Percentiles rank a stretch among this genome's conserved stretches.
Evolutionary conservation across 129 eudicot genomes (phyloP).

Genomic region (Helianthus tuberosus): DNA sequence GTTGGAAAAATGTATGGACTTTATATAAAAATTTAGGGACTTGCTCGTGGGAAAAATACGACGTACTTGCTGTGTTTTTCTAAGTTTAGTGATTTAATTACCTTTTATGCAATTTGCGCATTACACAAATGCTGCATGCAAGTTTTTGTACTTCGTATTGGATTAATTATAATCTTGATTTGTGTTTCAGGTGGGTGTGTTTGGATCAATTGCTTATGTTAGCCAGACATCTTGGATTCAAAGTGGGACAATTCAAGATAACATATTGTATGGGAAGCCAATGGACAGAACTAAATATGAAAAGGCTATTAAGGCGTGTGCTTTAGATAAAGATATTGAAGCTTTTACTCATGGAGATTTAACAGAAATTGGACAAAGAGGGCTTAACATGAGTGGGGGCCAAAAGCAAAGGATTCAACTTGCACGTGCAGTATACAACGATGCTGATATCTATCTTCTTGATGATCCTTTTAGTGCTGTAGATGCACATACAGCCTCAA

Average conservation of each 20-base stretch:
- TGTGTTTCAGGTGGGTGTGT: slow-evolving; percentile 42
- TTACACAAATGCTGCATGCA: no score
- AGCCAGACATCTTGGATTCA: slow-evolving; percentile 59
- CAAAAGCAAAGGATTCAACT: slow-evolving; percentile 92
- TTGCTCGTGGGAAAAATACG: no score
- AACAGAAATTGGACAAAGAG: slow-evolving; percentile 84
- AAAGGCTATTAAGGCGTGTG: slow-evolving; percentile 60
- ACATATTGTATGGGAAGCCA: slow-evolving; percentile 73
- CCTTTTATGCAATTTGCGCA: no score
- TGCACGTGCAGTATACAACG: slow-evolving; percentile 78
- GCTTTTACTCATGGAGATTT: slow-evolving; percentile 68
- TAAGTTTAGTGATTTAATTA: no score
- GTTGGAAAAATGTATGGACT: no score
- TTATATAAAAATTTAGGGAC: no score
- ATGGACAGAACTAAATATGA: slow-evolving; percentile 64
- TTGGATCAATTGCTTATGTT: no score
- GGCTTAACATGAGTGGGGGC: slow-evolving; percentile 89
- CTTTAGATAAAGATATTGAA: slow-evolving; percentile 71
- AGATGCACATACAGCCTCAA: slow-evolving; percentile 86
- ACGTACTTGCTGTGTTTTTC: no score
- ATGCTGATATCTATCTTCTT: slow-evolving; percentile 82
- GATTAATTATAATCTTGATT: no score
- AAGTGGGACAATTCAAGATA: slow-evolving; percentile 80
- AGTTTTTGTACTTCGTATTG: no score
- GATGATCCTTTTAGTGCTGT: slow-evolving; percentile 96